Evolutionary conservation across 2,329 filamentous ascomycete genomes (phyloP), one percentile per base, ranked within the genome.

Genomic region (Alternaria gaisen): DNA sequence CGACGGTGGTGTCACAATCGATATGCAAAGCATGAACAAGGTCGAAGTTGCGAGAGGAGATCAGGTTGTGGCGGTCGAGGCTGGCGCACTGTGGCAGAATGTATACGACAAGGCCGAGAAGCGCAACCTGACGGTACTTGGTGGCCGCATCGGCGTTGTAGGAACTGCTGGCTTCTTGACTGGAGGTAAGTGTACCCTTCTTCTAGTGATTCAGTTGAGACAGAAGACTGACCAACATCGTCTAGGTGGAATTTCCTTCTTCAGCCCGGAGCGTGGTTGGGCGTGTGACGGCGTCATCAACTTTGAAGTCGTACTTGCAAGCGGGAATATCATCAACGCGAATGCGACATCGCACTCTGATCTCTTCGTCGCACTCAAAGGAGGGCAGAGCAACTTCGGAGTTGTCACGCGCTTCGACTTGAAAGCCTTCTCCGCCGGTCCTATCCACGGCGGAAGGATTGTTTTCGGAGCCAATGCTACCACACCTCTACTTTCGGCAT

Each of bases 311-410:
- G 79, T 81, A 5, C 74, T 81, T 30, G 77, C 79, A n/a, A 70
- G 70, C 44, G 80, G 79, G 7, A 65, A 72, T 2, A 62, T 81
- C 20, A 69, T 79, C 22, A 68, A 81, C 32, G 81, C 75, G 14
- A 82, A 79, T 38, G 65, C 71, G 0, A 66, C 66, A 58, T 70
- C 69, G 48, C 63, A 73, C 40, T 51, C 69, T 5, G 79, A 82
- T 50, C 74, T 83, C 2, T 82, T 72, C 65, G 71, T 69, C 46
- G 80, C 80, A 22, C 64, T 82, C 40, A 81, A 81, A 62, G 80
- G 80, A 3, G 80, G 80, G n/a, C 77, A 74, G 56, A 78, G 71
- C 57, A 81, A 82, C 65, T 82, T 82, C 52, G 80, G 80, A 3
- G 66, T 82, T 4, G 80, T 82, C 14, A 81, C 80, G 1, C 70